These are phyloP conservation scores for Monotropa hypopitys DNA, from an alignment of 179 eudicot species.

Conservation along the genomic window DNA sequence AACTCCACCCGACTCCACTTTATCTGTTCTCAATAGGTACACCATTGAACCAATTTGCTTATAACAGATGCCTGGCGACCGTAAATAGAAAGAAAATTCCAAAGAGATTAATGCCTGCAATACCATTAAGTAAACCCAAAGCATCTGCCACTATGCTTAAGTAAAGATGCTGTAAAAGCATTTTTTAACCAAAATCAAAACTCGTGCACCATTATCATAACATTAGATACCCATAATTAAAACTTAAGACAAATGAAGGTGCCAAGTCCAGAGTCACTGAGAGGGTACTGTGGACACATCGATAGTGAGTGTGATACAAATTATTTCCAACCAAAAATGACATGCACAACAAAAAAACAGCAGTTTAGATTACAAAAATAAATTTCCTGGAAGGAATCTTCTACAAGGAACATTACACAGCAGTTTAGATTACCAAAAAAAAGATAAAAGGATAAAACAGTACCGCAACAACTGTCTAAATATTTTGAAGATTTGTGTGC, in stretches of 20 bases:
- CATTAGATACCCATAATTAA: neutral
- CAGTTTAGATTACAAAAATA: neutral
- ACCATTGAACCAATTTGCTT: too few relatives aligned
- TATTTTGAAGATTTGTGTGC: neutral
- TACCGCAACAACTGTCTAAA: neutral
- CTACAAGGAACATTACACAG: neutral
- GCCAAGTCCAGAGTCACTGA: neutral
- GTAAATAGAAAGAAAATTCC: too few relatives aligned
- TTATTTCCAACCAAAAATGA: too few relatives aligned
- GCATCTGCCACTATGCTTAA: neutral
- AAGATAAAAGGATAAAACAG: neutral
- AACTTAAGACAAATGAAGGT: neutral
- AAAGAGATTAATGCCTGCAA: neutral
- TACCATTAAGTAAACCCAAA: neutral
- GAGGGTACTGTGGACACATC: neutral
- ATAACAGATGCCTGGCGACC: too few relatives aligned
- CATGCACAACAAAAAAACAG: neutral
- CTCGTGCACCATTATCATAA: neutral
- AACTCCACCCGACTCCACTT: too few relatives aligned
- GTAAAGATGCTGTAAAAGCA: neutral
- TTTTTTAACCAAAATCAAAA: neutral
- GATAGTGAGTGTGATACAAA: neutral
- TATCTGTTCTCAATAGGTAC: too few relatives aligned
- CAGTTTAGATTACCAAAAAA: neutral
- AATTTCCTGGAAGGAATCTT: neutral